Evolutionary conservation across 192 early-diverging fungal genomes (phyloP).

Genomic region (Mortierella claussenii): DNA sequence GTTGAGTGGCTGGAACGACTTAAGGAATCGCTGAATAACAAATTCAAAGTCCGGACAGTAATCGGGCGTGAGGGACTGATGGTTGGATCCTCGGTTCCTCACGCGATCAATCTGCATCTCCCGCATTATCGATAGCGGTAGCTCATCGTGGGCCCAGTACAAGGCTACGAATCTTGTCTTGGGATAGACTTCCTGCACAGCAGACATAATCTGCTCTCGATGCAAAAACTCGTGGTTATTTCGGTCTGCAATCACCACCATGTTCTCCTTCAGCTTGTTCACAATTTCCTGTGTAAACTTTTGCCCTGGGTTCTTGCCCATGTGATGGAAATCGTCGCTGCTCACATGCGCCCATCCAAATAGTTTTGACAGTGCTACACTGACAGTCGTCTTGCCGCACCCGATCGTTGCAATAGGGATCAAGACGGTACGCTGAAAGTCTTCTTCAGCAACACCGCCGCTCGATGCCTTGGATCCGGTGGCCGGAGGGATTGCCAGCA

Average conservation of each 20-base stretch:
- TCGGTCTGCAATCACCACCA: slow-evolving; percentile 82
- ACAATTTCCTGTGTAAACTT: slow-evolving; percentile 72
- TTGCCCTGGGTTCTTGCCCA: slow-evolving; percentile 61
- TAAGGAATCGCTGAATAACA: slow-evolving; percentile 69
- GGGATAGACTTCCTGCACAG: slow-evolving; percentile 65
- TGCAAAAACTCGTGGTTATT: slow-evolving; percentile 28
- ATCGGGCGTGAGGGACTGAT: slow-evolving; percentile 82
- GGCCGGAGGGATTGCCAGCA: neutral
- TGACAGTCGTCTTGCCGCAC: slow-evolving; percentile 78
- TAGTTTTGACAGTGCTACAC: slow-evolving; percentile 63
- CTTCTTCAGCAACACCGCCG: slow-evolving; percentile 8
- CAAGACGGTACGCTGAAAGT: slow-evolving; percentile 58
- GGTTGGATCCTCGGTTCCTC: slow-evolving; percentile 75
- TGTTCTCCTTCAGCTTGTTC: slow-evolving; percentile 59
- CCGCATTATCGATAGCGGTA: slow-evolving; percentile 58
- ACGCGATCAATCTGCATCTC: slow-evolving; percentile 67
- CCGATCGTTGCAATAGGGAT: slow-evolving; percentile 85
- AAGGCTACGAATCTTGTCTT: slow-evolving; percentile 75
- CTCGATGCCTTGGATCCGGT: neutral
- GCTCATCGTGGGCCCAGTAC: slow-evolving; percentile 78
- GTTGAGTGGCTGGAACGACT: slow-evolving; percentile 64
- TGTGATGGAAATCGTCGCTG: slow-evolving; percentile 77
- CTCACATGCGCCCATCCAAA: slow-evolving; percentile 83
- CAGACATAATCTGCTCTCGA: slow-evolving; percentile 26
- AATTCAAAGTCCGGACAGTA: slow-evolving; percentile 64